These are phyloP conservation scores for Metschnikowia vanudenii DNA, from an alignment of 805 yeast genomes.

Conservation along the genomic window DNA sequence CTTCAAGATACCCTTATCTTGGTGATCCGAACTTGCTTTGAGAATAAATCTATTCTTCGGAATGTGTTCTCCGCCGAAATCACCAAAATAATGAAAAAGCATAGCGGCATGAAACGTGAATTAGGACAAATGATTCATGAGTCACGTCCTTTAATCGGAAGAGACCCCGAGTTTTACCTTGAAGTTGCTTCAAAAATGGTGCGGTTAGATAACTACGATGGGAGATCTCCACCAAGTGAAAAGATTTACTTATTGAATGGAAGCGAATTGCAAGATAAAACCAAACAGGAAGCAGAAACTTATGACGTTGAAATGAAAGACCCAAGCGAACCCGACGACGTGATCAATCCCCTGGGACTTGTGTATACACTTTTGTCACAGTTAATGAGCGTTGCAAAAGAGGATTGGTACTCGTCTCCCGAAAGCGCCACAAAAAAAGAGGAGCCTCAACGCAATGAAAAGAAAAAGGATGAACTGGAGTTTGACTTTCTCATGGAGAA, in stretches of 20 bases:
- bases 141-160: constrained; percentile 44
- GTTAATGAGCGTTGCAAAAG: constrained; percentile 48
- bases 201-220: constrained; percentile 45
- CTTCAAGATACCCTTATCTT: constrained; percentile 40
- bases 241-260: constrained; percentile 21
- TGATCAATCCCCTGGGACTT: constrained; percentile 48
- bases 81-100: constrained; percentile 27
- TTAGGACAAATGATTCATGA: constrained; percentile 49
- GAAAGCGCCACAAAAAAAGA: constrained; percentile 1
- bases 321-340: constrained; percentile 13
- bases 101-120: constrained; percentile 12
- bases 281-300: neutral
- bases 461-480: constrained; percentile 13
- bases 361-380: constrained; percentile 63
- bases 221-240: constrained; percentile 23
- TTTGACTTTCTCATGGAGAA: constrained; percentile 40
- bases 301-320: constrained; percentile 32
- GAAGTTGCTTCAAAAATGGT: constrained; percentile 43
- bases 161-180: constrained; percentile 50
- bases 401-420: constrained; percentile 34
- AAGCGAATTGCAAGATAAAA: constrained; percentile 8
- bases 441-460: constrained; percentile 1
- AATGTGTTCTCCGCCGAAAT: constrained; percentile 53
- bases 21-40: constrained; percentile 69
- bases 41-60: constrained; percentile 50